A percentile compares a stretch with the other conserved stretches of the same genome.
phyloP scores from a whole-genome alignment of 768 basidiomycete species.

The Tricholoma matsutake region DNA sequence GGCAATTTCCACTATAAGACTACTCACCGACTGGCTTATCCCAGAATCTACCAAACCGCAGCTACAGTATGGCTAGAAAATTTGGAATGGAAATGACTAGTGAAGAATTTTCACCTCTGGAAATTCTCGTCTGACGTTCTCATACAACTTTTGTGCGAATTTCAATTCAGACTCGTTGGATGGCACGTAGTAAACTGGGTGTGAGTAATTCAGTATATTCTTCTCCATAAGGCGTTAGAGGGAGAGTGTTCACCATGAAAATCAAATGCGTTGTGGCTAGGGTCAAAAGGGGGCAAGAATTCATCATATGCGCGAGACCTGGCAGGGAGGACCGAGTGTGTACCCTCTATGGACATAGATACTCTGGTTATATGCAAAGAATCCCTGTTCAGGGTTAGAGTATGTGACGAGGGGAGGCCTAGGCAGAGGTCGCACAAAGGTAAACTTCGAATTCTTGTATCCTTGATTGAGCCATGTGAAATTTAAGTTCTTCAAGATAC shows the following conservation, averaged over 20 bases:
- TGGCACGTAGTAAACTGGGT: constrained; percentile 62
- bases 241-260: constrained; percentile 57
- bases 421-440: no score
- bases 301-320: constrained; percentile 50
- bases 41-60: constrained; percentile 61
- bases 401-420: no score
- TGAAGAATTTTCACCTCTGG: constrained; percentile 49
- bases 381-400: no score
- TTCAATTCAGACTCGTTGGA: constrained; percentile 37
- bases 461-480: no score
- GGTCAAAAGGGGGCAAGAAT: constrained; percentile 53
- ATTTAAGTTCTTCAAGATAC: no score
- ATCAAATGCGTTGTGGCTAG: constrained; percentile 62
- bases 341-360: no score
- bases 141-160: constrained; percentile 55
- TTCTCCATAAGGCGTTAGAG: not conserved
- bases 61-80: constrained; percentile 29
- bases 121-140: constrained; percentile 59
- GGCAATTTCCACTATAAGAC: not conserved
- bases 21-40: constrained; percentile 59
- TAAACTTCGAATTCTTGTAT: no score
- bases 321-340: constrained; percentile 5
- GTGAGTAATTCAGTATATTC: not conserved
- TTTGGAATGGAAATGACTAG: not conserved
- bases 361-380: no score